Evolutionary conservation across 805 yeast genomes (phyloP).

Genomic region (Tetrapisispora fleetii): DNA sequence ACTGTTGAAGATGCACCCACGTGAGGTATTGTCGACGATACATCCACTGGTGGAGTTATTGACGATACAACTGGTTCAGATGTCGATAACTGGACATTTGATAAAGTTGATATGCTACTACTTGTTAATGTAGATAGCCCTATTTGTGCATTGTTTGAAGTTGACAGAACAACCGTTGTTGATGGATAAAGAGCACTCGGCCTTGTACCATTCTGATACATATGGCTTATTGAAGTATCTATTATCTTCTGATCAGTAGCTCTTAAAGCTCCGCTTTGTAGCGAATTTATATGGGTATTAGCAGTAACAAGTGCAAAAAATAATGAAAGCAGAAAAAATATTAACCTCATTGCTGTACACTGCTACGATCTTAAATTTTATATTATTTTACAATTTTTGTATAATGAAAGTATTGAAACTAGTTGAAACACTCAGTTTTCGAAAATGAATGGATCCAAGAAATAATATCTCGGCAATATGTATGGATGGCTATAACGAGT

Average conservation of each 20-base stretch:
- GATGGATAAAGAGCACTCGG: background rate
- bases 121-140: background rate
- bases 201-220: background rate
- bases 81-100: background rate
- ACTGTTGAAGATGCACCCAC: background rate
- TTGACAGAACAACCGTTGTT: background rate
- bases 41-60: background rate
- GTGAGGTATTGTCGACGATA: background rate
- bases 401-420: background rate
- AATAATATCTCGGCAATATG: background rate
- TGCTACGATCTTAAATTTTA: too few relatives aligned
- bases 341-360: background rate
- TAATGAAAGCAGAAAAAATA: background rate
- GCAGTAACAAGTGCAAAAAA: background rate
- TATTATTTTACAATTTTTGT: background rate
- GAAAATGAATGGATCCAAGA: constrained; percentile 1
- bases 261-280: background rate
- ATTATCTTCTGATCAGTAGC: background rate
- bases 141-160: background rate
- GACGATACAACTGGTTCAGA: background rate
- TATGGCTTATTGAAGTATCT: background rate
- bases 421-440: background rate
- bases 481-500: background rate
- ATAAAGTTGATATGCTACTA: background rate
- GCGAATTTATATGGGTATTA: background rate